These are phyloP conservation scores for Colletotrichum karsti DNA, from an alignment of 2,329 filamentous ascomycete genomes.

Conservation along the genomic window DNA sequence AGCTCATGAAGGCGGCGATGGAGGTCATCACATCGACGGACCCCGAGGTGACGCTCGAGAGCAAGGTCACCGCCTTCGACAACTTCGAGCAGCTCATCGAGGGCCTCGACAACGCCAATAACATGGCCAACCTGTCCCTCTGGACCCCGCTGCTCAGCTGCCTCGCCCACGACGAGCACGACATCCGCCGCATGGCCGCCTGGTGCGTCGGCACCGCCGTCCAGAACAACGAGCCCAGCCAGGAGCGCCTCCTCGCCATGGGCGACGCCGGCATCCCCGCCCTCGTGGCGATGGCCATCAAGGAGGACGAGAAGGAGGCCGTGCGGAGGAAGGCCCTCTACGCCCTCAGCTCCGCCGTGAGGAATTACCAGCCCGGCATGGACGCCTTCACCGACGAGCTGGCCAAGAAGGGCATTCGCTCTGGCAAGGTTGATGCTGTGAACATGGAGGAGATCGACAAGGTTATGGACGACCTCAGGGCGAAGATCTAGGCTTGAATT, in stretches of 20 bases:
- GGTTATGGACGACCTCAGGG: slow-evolving; percentile 73
- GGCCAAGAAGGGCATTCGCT: slow-evolving; percentile 61
- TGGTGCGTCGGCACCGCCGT: slow-evolving; percentile 96
- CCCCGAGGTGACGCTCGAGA: slow-evolving; percentile 72
- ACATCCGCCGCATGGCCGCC: slow-evolving; percentile 86
- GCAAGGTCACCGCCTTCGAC: slow-evolving; percentile 87
- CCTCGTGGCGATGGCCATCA: slow-evolving; percentile 72
- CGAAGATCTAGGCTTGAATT: slow-evolving; percentile 39
- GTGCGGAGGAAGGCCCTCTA: slow-evolving; percentile 89
- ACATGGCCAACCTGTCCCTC: slow-evolving; percentile 79
- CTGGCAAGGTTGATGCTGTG: slow-evolving; percentile 75
- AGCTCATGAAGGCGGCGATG: slow-evolving; percentile 90
- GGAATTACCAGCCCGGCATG: slow-evolving; percentile 90
- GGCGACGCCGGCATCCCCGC: slow-evolving; percentile 71
- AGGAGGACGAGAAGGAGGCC: slow-evolving; percentile 64
- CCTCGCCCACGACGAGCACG: slow-evolving; percentile 72
- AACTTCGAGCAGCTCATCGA: slow-evolving; percentile 95
- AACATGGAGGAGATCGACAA: slow-evolving; percentile 89
- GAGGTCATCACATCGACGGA: slow-evolving; percentile 71
- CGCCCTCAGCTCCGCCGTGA: slow-evolving; percentile 83
- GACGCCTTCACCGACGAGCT: slow-evolving; percentile 73
- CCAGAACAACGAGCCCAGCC: slow-evolving; percentile 90
- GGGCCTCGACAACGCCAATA: slow-evolving; percentile 95
- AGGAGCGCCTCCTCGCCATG: slow-evolving; percentile 72
- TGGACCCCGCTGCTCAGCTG: slow-evolving; percentile 83